phyloP scores from a whole-genome alignment of 495 filamentous ascomycete genomes.

The Penicillium verhagenii region DNA sequence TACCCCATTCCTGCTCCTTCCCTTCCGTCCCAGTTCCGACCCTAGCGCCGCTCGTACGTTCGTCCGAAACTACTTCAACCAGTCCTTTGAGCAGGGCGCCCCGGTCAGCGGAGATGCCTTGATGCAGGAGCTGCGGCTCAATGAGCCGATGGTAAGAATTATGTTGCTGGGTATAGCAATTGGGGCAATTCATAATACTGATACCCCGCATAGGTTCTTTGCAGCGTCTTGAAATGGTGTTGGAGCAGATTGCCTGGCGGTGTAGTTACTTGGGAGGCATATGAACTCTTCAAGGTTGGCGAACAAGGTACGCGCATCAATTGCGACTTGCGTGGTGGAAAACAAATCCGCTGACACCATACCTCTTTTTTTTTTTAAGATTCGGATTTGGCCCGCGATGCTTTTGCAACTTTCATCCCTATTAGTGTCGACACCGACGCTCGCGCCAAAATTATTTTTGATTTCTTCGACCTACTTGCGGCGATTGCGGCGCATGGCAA shows the following conservation, averaged over 20 bases:
- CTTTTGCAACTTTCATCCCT: constrained; percentile 95
- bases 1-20: constrained; percentile 90
- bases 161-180: neutral
- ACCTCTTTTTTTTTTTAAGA: constrained; percentile 49
- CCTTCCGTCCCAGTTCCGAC: constrained; percentile 90
- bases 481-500: constrained; percentile 83
- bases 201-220: constrained; percentile 65
- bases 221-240: constrained; percentile 96
- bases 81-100: constrained; percentile 41
- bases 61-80: constrained; percentile 88
- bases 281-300: constrained; percentile 92
- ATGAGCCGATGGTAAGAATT: constrained; percentile 79
- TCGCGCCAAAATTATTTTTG: constrained; percentile 84
- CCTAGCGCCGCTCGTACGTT: constrained; percentile 88
- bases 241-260: constrained; percentile 93
- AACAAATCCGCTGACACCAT: constrained; percentile 9
- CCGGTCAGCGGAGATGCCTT: constrained; percentile 65
- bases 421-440: constrained; percentile 88
- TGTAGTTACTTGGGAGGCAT: constrained; percentile 94
- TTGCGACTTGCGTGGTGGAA: neutral
- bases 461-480: constrained; percentile 93
- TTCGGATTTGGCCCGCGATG: constrained; percentile 86
- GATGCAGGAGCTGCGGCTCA: constrained; percentile 84
- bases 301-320: constrained; percentile 68
- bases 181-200: neutral